These are phyloP conservation scores for Nissolia schottii DNA, from an alignment of 306 rosid species.

Conservation along the genomic window DNA sequence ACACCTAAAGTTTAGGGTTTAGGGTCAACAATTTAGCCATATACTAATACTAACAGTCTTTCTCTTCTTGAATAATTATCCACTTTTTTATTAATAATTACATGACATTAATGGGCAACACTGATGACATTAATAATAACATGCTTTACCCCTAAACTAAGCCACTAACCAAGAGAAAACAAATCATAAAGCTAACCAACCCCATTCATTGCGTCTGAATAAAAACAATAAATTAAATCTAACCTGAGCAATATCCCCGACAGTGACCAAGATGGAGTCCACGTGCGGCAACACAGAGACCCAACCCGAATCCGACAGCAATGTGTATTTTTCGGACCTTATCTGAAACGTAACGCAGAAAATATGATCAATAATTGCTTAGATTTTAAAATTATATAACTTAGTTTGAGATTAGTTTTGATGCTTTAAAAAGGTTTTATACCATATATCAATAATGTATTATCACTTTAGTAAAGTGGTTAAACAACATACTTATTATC, in stretches of 20 bases:
- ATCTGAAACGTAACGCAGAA: too few species aligned
- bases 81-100: neutral
- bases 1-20: too few species aligned
- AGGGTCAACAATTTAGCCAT: too few species aligned
- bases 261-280: slow-evolving; percentile 63
- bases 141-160: neutral
- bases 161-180: slow-evolving; percentile 6
- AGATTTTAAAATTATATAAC: too few species aligned
- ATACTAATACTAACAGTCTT: too few species aligned
- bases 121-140: neutral
- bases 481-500: too few species aligned
- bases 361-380: too few species aligned
- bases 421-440: too few species aligned
- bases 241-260: slow-evolving; percentile 89
- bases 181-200: neutral
- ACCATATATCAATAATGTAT: too few species aligned
- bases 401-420: too few species aligned
- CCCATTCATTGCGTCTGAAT: neutral
- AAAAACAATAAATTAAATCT: slow-evolving; percentile 8
- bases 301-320: slow-evolving; percentile 81
- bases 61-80: too few species aligned
- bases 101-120: neutral
- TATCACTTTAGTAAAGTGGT: too few species aligned
- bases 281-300: slow-evolving; percentile 57
- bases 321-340: slow-evolving; percentile 44